phyloP scores from a whole-genome alignment of 1,139 yeast species.

The Suhomyces yuchorum region DNA sequence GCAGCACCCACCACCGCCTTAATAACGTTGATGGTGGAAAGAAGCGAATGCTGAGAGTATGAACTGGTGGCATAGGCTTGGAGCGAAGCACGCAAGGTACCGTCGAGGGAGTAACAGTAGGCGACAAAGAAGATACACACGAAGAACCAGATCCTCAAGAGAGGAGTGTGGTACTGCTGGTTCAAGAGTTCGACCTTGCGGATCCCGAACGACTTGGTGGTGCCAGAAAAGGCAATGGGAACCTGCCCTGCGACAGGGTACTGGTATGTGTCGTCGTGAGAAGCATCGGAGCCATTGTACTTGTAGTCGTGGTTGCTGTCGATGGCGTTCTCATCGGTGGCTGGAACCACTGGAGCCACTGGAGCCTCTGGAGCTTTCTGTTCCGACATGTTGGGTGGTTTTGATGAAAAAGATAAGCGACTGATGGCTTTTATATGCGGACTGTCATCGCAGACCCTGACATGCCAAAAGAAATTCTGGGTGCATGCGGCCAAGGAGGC shows the following conservation, averaged over 20 bases:
- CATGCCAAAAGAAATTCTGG: neutral
- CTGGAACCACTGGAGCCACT: neutral
- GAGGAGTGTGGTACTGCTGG: slow-evolving; percentile 29
- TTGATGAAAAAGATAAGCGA: neutral
- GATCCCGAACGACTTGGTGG: slow-evolving; percentile 36
- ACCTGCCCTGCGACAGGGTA: neutral
- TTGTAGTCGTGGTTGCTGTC: neutral
- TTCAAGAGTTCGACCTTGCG: slow-evolving; percentile 45
- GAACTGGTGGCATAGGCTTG: slow-evolving; percentile 58
- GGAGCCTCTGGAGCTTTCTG: neutral
- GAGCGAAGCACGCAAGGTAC: slow-evolving; percentile 51
- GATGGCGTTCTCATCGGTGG: neutral
- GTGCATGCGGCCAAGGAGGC: neutral
- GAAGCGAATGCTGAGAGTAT: slow-evolving; percentile 58
- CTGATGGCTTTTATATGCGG: neutral
- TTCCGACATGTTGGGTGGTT: neutral
- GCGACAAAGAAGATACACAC: slow-evolving; percentile 59
- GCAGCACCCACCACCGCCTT: slow-evolving; percentile 70
- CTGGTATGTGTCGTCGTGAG: neutral
- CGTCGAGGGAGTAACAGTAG: slow-evolving; percentile 69
- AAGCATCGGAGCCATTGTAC: neutral
- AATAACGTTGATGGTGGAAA: slow-evolving; percentile 66
- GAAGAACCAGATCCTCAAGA: slow-evolving; percentile 40
- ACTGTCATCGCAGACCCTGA: neutral
- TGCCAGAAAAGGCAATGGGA: neutral